A percentile compares a stretch with the other conserved stretches of the same genome.
Evolutionary conservation across 345 rosid species (phyloP).

Genomic region (Abelmoschus esculentus): DNA sequence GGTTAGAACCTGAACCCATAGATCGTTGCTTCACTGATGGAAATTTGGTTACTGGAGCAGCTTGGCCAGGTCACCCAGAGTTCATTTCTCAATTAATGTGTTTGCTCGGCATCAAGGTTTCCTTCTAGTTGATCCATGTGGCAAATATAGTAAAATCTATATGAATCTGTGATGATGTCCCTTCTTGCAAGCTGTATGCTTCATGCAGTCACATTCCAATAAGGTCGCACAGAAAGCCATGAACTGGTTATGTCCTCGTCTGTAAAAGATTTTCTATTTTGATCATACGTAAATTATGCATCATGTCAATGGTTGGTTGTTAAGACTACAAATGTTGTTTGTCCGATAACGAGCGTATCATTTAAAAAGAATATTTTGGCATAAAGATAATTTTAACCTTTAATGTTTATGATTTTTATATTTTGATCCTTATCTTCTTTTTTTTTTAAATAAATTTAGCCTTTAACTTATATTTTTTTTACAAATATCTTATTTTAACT

Average conservation of each 20-base stretch:
- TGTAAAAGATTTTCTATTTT: background rate
- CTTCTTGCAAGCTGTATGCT: background rate
- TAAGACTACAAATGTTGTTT: too few species aligned
- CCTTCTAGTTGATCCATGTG: conserved; percentile 29
- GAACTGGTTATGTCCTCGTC: background rate
- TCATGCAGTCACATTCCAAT: background rate
- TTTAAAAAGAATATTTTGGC: too few species aligned
- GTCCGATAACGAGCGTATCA: too few species aligned
- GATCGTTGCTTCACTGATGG: conserved; percentile 75
- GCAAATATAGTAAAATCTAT: background rate
- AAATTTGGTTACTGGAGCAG: conserved; percentile 86
- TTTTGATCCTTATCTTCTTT: too few species aligned
- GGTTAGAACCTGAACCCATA: conserved; percentile 85
- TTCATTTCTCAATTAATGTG: conserved; percentile 70
- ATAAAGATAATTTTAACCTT: too few species aligned
- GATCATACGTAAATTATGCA: background rate
- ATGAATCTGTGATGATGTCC: background rate
- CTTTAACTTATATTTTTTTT: too few species aligned
- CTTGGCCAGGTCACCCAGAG: conserved; percentile 91
- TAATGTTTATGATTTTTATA: too few species aligned
- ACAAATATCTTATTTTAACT: too few species aligned
- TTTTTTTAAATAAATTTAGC: too few species aligned
- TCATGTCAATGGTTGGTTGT: too few species aligned
- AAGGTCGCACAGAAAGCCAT: background rate
- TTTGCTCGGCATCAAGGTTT: conserved; percentile 57